Evolutionary conservation across 179 eudicot species (phyloP).

Genomic region (Spergularia azorica): DNA sequence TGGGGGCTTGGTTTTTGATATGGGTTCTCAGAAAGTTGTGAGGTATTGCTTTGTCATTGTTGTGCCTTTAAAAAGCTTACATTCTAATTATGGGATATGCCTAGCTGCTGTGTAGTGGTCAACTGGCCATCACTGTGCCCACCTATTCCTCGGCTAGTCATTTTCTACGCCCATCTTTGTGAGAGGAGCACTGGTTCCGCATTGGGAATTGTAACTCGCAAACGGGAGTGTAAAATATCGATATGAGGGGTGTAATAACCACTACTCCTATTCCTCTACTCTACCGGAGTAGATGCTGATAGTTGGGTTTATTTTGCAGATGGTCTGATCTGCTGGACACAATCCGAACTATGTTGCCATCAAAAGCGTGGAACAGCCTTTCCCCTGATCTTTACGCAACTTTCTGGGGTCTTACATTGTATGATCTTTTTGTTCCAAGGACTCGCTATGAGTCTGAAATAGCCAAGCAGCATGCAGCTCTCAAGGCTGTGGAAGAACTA

Average conservation of each 20-base stretch:
- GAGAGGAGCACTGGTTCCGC: too few species aligned
- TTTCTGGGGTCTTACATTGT: conserved; percentile 95
- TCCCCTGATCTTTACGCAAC: conserved; percentile 97
- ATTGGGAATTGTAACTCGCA: too few species aligned
- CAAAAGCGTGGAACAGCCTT: conserved; percentile 98
- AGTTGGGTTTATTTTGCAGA: conserved; percentile 43
- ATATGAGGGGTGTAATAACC: too few species aligned
- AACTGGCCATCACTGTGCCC: too few species aligned
- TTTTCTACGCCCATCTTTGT: too few species aligned
- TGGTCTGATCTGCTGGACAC: conserved; percentile 90
- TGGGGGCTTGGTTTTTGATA: conserved; percentile 63
- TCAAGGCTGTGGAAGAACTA: conserved; percentile 94
- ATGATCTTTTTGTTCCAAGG: conserved; percentile 96
- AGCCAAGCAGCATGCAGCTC: conserved; percentile 79
- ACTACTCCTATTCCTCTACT: too few species aligned
- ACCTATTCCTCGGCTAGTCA: too few species aligned
- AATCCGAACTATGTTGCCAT: conserved; percentile 81
- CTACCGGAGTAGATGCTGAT: not conserved
- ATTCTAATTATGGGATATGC: not conserved
- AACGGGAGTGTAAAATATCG: too few species aligned
- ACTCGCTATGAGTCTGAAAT: conserved; percentile 94
- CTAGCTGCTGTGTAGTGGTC: not conserved
- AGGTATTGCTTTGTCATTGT: conserved; percentile 43
- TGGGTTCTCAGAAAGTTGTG: conserved; percentile 56
- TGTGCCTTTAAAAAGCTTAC: conserved; percentile 2